Base-by-base conservation (phyloP, 371 early-diverging fungal species). In the Parasitella parasitica region DNA sequence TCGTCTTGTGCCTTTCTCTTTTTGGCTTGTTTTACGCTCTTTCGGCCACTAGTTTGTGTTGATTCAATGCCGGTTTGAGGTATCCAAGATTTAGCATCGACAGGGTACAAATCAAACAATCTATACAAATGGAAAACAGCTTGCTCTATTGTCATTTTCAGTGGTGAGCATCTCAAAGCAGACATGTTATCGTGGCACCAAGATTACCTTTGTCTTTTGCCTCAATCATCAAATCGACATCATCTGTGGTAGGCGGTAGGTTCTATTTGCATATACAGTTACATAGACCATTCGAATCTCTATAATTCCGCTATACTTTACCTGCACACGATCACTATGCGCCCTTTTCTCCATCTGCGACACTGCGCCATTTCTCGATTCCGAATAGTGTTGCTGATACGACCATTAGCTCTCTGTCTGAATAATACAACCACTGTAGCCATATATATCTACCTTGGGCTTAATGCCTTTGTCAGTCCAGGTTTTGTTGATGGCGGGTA, bases 201-300 rank as follows among this genome's bases (percentile, higher is more conserved):
- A n/a, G n/a, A n/a, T n/a, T 60, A 77, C 77, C 80, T 64, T 83
- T 83, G 20, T 80, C 82, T 35, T 83, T 83, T 18, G 83, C 83
- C 57, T 83, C 83, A 36, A 83, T 81, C 83, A 83, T 83, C 15
- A 83, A 53, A 59, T 83, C 83, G 11, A 79, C 80, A 62, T 83
- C 82, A 24, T 70, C 70, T 8, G 66, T 76, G 8, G 71, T 69
- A n/a, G 81, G 82, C 8, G 83, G 83, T 12, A 83, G 46, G 41
- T 37, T 49, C 75, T 75, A 53, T 5, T n/a, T n/a, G n/a, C n/a
- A 15, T 8, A 3, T 18, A 20, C 18, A 18, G 9, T 41, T 20
- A 43, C 8, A 12, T 7, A 20, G 32, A 1, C 11, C 11, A 2
- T 41, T 49, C 3, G 51, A 50, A 1, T 27, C 4, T 8, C 26